phyloP scores from a whole-genome alignment of 1,284 basidiomycete species.

The Pholiota adiposa region DNA sequence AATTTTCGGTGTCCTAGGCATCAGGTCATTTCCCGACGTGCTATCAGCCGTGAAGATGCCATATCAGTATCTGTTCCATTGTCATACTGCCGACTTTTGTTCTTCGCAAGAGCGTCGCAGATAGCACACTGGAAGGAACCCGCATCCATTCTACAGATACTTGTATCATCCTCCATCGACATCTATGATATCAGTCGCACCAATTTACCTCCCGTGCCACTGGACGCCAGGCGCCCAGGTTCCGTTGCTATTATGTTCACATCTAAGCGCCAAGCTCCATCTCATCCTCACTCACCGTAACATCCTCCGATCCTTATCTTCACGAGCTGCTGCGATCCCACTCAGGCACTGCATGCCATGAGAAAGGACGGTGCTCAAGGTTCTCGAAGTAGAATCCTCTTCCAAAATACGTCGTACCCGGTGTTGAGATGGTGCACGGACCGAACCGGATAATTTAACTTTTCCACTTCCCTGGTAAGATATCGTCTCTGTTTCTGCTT shows the following conservation, averaged over 20 bases:
- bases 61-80: not conserved
- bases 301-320: not conserved
- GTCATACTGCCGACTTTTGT: not conserved
- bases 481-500: not conserved
- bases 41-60: not conserved
- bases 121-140: not conserved
- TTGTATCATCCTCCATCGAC: too few relatives aligned
- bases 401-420: conserved; percentile 2
- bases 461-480: not conserved
- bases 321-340: not conserved
- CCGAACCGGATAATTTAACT: not conserved
- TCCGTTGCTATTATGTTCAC: not conserved
- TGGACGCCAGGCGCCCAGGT: not conserved
- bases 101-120: not conserved
- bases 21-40: not conserved
- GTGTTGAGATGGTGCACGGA: not conserved
- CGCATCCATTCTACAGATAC: too few relatives aligned
- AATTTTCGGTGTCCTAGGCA: not conserved
- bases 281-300: not conserved
- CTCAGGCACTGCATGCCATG: not conserved
- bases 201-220: not conserved
- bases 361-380: not conserved
- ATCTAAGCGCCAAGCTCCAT: not conserved
- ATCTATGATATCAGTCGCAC: not conserved
- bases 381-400: not conserved